These are phyloP conservation scores for Rutstroemia sydowiana DNA, from an alignment of 2,329 filamentous ascomycete species.

Conservation along the genomic window DNA sequence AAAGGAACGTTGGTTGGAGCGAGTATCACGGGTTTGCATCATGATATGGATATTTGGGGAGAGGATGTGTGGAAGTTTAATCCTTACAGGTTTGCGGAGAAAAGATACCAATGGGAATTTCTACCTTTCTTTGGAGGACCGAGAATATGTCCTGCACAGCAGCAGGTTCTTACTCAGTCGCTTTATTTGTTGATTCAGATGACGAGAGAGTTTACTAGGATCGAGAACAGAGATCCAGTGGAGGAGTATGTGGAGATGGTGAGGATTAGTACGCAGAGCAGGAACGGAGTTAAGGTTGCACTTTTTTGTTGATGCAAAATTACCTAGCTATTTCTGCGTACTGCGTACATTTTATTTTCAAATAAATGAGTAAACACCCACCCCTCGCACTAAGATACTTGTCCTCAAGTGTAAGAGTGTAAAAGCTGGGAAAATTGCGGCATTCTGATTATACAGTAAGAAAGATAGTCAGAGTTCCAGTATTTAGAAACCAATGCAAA, in stretches of 20 bases:
- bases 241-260: not conserved
- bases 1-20: not conserved
- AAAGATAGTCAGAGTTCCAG: too few relatives aligned
- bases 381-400: too few relatives aligned
- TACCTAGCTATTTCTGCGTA: too few relatives aligned
- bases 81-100: not conserved
- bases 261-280: not conserved
- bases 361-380: too few relatives aligned
- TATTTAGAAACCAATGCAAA: too few relatives aligned
- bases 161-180: not conserved
- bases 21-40: not conserved
- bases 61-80: not conserved
- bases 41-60: conserved; percentile 32
- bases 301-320: too few relatives aligned
- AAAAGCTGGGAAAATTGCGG: too few relatives aligned
- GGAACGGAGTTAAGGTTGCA: not conserved
- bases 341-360: too few relatives aligned
- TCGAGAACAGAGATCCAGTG: not conserved
- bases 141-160: not conserved
- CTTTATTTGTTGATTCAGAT: not conserved
- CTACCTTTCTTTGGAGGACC: not conserved
- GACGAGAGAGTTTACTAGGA: not conserved
- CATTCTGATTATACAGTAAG: too few relatives aligned
- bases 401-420: too few relatives aligned
- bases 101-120: not conserved